phyloP scores from a whole-genome alignment of 169 alveolate species.

The Babesia bigemina region DNA sequence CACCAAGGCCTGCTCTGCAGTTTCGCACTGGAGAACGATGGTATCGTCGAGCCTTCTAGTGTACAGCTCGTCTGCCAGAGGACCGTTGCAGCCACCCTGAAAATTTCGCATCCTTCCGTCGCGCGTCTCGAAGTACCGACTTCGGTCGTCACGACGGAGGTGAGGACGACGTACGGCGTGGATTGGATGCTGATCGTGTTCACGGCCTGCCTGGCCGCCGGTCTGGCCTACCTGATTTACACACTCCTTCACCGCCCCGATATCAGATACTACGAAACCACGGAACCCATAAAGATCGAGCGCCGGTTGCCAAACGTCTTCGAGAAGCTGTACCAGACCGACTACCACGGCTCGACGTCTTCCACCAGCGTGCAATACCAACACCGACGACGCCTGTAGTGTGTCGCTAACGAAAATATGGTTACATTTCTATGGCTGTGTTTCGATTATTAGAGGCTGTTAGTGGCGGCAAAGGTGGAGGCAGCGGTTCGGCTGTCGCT shows the following conservation, averaged over 20 bases:
- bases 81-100: slow-evolving; percentile 23
- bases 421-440: neutral
- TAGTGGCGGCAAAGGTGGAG: neutral
- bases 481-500: neutral
- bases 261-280: slow-evolving; percentile 48
- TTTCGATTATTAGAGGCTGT: neutral
- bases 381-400: slow-evolving; percentile 24
- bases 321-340: slow-evolving; percentile 53
- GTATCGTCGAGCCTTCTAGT: slow-evolving; percentile 22
- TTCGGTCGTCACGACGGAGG: neutral
- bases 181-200: slow-evolving; percentile 27
- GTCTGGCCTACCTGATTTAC: slow-evolving; percentile 43
- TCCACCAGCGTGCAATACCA: slow-evolving; percentile 28
- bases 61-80: slow-evolving; percentile 20
- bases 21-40: slow-evolving; percentile 29
- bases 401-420: neutral
- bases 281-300: slow-evolving; percentile 66
- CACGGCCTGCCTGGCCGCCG: slow-evolving; percentile 19
- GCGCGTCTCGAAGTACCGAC: neutral
- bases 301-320: slow-evolving; percentile 59
- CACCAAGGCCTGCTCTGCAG: slow-evolving; percentile 36
- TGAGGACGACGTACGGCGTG: neutral
- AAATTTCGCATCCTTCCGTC: neutral
- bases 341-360: slow-evolving; percentile 29
- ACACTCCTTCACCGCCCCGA: slow-evolving; percentile 27